Conservation (phyloP, 108 stramenopile genomes). For the Poteriospumella lacustris region DNA sequence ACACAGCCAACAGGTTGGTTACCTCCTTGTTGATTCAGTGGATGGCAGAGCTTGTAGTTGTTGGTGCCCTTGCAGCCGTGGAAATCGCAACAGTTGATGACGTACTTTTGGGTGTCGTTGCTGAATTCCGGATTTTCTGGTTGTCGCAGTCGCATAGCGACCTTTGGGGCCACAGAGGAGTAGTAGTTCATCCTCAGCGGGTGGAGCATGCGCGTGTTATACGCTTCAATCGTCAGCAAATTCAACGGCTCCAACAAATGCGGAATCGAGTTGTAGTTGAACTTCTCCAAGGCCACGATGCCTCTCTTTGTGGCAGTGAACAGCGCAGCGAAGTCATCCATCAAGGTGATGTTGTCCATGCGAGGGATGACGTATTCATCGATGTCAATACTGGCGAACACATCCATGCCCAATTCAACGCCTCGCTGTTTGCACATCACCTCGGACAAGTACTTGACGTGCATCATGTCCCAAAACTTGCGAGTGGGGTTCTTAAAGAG, state of each 20-base stretch:
- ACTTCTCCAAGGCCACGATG: neutral
- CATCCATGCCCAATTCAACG: conserved; percentile 8
- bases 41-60: neutral
- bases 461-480: conserved; percentile 9
- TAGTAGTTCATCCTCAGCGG: conserved; percentile 2
- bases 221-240: conserved; percentile 29
- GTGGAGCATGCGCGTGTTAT: neutral
- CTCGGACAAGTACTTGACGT: neutral
- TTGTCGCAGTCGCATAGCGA: neutral
- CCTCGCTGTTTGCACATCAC: neutral
- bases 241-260: conserved; percentile 24
- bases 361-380: conserved; percentile 18
- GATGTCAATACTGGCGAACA: conserved; percentile 13
- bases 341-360: neutral
- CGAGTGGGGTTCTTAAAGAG: neutral
- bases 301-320: neutral
- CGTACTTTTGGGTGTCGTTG: neutral
- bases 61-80: neutral
- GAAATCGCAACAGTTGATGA: conserved; percentile 7
- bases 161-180: neutral
- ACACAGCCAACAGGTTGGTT: neutral
- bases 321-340: conserved; percentile 5
- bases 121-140: neutral
- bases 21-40: neutral
- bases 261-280: conserved; percentile 4